Conservation (phyloP, 352 stramenopile species). For the Paralagenidium karlingii region DNA sequence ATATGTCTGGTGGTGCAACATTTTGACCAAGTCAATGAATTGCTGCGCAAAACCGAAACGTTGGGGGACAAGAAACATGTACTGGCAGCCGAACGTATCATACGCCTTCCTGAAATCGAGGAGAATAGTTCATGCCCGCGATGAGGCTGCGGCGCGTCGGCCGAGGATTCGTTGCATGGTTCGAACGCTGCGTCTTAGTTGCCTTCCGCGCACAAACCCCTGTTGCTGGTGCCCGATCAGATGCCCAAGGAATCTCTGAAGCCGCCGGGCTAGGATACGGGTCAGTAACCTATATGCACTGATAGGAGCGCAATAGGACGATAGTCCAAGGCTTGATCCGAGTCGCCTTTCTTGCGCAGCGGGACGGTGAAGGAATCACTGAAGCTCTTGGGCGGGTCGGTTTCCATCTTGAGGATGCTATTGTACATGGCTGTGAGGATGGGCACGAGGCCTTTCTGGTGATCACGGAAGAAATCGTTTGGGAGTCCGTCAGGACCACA, state of each 20-base stretch:
- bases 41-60: conserved; percentile 9
- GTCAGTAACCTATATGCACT: conserved; percentile 15
- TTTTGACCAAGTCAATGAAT: conserved; percentile 3
- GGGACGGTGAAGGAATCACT: too few relatives aligned
- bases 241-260: conserved; percentile 1
- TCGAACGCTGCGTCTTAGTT: too few relatives aligned
- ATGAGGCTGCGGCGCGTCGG: too few relatives aligned
- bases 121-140: conserved; percentile 3
- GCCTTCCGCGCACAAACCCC: conserved; percentile 8
- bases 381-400: too few relatives aligned
- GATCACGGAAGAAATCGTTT: too few relatives aligned
- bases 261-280: not conserved
- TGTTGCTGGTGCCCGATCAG: conserved; percentile 9
- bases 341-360: conserved; percentile 10
- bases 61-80: conserved; percentile 4
- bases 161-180: too few relatives aligned
- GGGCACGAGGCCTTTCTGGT: too few relatives aligned
- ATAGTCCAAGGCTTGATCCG: conserved; percentile 7
- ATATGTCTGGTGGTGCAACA: conserved; percentile 1
- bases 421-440: too few relatives aligned
- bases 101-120: conserved; percentile 11
- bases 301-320: conserved; percentile 11
- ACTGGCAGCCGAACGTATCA: conserved; percentile 6
- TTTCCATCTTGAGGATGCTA: too few relatives aligned
- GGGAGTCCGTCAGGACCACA: too few relatives aligned